phyloP scores from a whole-genome alignment of 176 grass and related monocot species.

The Eragrostis curvula region DNA sequence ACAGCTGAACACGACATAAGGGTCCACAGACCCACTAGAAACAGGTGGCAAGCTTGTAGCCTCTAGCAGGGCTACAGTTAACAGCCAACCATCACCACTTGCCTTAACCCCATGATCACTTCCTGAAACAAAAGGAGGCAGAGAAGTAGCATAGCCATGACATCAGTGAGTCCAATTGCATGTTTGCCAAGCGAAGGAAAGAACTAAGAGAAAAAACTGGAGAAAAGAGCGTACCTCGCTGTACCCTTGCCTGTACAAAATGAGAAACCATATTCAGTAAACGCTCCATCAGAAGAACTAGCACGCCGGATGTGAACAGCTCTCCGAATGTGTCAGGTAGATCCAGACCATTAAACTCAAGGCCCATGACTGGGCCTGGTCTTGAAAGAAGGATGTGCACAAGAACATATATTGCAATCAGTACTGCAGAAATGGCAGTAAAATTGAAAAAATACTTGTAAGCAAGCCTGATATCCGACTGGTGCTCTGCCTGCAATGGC shows the following conservation, averaged over 20 bases:
- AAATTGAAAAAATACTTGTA: constrained; percentile 85
- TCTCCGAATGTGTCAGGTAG: constrained; percentile 82
- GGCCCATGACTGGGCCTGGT: constrained; percentile 49
- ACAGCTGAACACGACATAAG: constrained; percentile 86
- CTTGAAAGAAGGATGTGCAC: constrained; percentile 72
- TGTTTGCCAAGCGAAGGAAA: neutral
- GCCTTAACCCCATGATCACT: constrained; percentile 71
- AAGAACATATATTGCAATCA: constrained; percentile 73
- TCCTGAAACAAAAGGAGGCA: constrained; percentile 40
- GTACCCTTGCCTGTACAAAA: constrained; percentile 82
- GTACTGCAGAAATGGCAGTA: constrained; percentile 53
- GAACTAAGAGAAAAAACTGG: constrained; percentile 9
- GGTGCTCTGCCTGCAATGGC: constrained; percentile 61
- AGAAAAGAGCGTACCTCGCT: constrained; percentile 54
- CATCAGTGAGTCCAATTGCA: neutral
- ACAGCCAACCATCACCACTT: constrained; percentile 81
- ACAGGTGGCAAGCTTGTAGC: constrained; percentile 68
- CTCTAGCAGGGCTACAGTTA: constrained; percentile 83
- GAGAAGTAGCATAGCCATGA: constrained; percentile 3
- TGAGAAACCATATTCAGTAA: constrained; percentile 67
- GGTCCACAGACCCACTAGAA: constrained; percentile 64
- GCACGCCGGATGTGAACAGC: constrained; percentile 66
- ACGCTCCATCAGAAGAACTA: constrained; percentile 72
- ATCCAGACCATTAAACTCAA: constrained; percentile 85
- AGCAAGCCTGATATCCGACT: constrained; percentile 61